A percentile compares a stretch with the other conserved stretches of the same genome.
Evolutionary conservation across 1,284 basidiomycete species (phyloP).

Genomic region (Ustilago trichophora): DNA sequence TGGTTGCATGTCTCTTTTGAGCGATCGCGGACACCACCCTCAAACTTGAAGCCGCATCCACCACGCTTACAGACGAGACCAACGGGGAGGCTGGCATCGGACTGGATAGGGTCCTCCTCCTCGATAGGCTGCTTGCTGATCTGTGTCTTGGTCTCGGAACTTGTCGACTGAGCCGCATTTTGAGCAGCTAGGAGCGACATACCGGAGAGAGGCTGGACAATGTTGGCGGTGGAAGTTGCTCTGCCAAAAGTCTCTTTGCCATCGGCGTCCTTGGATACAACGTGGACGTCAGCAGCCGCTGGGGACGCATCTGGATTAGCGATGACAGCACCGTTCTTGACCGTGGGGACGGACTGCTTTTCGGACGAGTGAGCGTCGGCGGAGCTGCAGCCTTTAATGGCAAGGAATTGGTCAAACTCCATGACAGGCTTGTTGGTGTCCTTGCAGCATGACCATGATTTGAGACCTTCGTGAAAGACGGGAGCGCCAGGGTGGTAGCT

Average conservation of each 20-base stretch:
- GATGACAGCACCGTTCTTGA: constrained; percentile 39
- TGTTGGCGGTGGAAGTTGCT: background rate
- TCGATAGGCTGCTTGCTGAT: constrained; percentile 22
- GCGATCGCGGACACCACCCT: constrained; percentile 34
- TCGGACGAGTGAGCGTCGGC: constrained; percentile 50
- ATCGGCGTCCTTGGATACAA: constrained; percentile 14
- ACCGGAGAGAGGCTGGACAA: constrained; percentile 35
- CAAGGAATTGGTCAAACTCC: constrained; percentile 65
- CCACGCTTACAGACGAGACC: constrained; percentile 51
- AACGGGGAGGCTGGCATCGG: constrained; percentile 18
- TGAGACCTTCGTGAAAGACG: constrained; percentile 65
- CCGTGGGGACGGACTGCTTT: constrained; percentile 44
- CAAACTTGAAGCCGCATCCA: constrained; percentile 44
- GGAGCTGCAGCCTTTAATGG: constrained; percentile 55
- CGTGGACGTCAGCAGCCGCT: constrained; percentile 3
- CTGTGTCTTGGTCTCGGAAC: constrained; percentile 1
- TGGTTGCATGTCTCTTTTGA: constrained; percentile 51
- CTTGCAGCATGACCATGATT: constrained; percentile 66
- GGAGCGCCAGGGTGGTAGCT: constrained; percentile 63
- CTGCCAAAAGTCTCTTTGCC: constrained; percentile 47
- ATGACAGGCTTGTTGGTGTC: constrained; percentile 64
- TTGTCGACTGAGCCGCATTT: constrained; percentile 25
- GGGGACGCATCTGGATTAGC: constrained; percentile 8
- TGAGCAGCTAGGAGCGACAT: constrained; percentile 38
- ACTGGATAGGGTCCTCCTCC: constrained; percentile 29